Percentiles rank a stretch among this genome's conserved stretches.
These are phyloP conservation scores for Parachaetomium inaequale DNA, from an alignment of 495 filamentous ascomycete genomes.

Conservation along the genomic window DNA sequence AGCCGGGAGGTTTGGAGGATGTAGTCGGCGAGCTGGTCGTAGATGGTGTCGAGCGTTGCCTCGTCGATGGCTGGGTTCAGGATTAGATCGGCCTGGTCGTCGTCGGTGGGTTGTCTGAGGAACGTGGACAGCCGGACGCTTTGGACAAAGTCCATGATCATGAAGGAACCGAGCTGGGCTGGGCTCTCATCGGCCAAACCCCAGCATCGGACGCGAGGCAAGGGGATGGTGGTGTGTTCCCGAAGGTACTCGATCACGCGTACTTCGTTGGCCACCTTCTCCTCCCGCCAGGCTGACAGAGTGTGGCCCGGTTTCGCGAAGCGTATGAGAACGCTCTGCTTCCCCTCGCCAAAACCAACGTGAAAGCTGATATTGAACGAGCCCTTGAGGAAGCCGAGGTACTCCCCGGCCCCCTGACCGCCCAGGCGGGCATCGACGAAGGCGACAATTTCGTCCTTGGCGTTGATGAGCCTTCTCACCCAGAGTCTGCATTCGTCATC, in stretches of 20 bases:
- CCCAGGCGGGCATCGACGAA: constrained; percentile 4
- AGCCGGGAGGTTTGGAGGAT: constrained; percentile 4
- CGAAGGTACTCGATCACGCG: constrained; percentile 35
- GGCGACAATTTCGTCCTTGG: not conserved
- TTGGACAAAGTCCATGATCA: constrained; percentile 33
- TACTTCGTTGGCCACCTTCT: constrained; percentile 47
- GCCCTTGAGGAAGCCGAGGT: not conserved
- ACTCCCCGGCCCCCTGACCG: not conserved
- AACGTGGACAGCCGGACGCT: constrained; percentile 6
- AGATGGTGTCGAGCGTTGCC: constrained; percentile 1
- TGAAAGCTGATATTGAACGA: constrained; percentile 4
- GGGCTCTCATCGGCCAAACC: constrained; percentile 36
- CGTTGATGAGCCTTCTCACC: not conserved
- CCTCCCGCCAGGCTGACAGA: constrained; percentile 20
- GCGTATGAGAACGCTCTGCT: not conserved
- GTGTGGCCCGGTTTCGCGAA: not conserved
- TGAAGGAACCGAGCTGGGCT: not conserved
- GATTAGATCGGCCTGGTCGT: not conserved
- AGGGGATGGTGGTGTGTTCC: constrained; percentile 43
- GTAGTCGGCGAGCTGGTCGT: constrained; percentile 4
- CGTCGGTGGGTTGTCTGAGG: not conserved
- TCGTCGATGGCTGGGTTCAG: not conserved
- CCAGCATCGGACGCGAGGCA: constrained; percentile 41
- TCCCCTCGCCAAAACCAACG: not conserved
- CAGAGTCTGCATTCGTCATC: not conserved